Evolutionary conservation across 1,284 basidiomycete species (phyloP), one percentile per base, ranked within the genome.

Genomic region (Trichosporon faecale): DNA sequence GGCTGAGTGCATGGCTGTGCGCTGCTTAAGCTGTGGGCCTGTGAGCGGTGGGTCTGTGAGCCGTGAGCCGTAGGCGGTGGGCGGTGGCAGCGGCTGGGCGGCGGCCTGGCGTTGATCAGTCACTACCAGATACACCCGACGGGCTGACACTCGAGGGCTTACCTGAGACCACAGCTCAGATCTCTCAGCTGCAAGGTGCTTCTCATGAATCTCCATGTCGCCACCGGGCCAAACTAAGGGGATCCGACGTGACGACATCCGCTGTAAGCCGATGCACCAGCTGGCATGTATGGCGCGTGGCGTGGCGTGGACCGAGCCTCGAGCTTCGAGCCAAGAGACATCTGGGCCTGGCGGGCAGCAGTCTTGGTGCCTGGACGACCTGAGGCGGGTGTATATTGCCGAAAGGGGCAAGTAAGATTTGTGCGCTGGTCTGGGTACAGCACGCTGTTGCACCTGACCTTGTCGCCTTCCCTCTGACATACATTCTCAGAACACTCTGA

Each of bases 371-470:
- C 52, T 55, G 23, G 52, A 14, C 14, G 52, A 14, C 4, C 11
- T 55, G 52, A 9, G 9, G 55, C 55, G 57, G 57, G 7, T 61
- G 57, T 29, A 33, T 31, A 61, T 61, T 61, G 57, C 57, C 57
- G 29, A 61, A 61, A 31, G 27, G 57, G 57, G 57, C 57, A 61
- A 61, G 57, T 33, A 61, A 61, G 57, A 31, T 61, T 61, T 61
- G 57, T 61, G 57, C 57, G 31, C 8, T 3, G 29, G 5, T 29
- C 12, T n/a, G 8, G 57, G n/a, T n/a, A n/a, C n/a, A n/a, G n/a
- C n/a, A n/a, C n/a, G n/a, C n/a, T 37, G 35, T 27, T 61, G 57
- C 57, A 61, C 57, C 57, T 61, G 57, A 61, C 57, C 49, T 61
- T 33, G 57, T 37, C 35, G 14, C 9, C 11, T 12, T 37, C 35